A percentile compares a stretch with the other conserved stretches of the same genome.
These are phyloP conservation scores for Bombardia bombarda DNA, from an alignment of 495 filamentous ascomycete species.

Conservation along the genomic window DNA sequence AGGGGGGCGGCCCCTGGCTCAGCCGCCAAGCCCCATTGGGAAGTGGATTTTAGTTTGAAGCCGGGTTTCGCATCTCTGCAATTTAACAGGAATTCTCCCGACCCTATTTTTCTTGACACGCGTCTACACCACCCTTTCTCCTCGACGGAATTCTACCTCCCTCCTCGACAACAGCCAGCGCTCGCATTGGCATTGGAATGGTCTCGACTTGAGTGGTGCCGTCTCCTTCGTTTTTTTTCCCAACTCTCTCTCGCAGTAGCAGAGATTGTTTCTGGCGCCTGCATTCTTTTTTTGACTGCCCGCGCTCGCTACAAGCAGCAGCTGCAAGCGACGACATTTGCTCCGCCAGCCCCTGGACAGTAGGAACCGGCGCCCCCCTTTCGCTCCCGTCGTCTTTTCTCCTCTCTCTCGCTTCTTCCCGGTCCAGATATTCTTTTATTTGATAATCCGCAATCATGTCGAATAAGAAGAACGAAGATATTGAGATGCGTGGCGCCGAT, in stretches of 20 bases:
- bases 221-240: constrained; percentile 5
- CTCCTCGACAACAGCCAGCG: not conserved
- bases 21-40: constrained; percentile 13
- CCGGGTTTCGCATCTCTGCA: constrained; percentile 16
- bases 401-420: not conserved
- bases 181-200: not conserved
- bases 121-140: constrained; percentile 11
- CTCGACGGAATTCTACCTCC: not conserved
- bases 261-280: not conserved
- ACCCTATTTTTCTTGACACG: constrained; percentile 16
- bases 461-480: constrained; percentile 83
- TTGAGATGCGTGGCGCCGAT: constrained; percentile 56
- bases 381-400: not conserved
- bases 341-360: not conserved
- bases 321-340: not conserved
- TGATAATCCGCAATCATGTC: no score
- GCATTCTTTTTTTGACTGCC: not conserved
- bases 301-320: not conserved
- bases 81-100: constrained; percentile 25
- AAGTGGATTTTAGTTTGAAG: constrained; percentile 4
- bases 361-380: not conserved
- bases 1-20: not conserved
- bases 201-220: constrained; percentile 1
- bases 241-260: not conserved
- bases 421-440: no score